phyloP scores from a whole-genome alignment of 257 asterid genomes.

The Nicotiana tomentosiformis region DNA sequence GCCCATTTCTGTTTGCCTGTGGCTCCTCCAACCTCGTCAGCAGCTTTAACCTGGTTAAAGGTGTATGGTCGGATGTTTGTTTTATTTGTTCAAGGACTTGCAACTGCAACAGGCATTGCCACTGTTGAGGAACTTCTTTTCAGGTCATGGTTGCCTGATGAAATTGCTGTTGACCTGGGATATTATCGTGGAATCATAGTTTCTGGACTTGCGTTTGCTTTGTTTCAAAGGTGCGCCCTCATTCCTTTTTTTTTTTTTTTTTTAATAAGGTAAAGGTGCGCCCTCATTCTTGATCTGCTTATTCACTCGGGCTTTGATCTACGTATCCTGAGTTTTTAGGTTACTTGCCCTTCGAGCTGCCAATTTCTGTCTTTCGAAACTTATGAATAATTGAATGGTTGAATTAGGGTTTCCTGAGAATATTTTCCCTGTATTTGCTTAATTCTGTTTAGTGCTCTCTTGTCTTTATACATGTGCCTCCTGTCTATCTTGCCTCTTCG shows the following conservation, averaged over 20 bases:
- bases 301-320: background rate
- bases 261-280: constrained; percentile 39
- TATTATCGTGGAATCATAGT: constrained; percentile 60
- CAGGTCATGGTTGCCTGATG: constrained; percentile 92
- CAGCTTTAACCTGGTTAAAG: constrained; percentile 44
- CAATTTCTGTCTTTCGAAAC: background rate
- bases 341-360: background rate
- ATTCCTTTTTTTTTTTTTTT: background rate
- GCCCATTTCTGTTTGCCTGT: constrained; percentile 56
- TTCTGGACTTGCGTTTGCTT: constrained; percentile 77
- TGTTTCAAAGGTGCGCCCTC: constrained; percentile 54
- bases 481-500: background rate
- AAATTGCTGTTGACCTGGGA: constrained; percentile 80
- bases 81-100: constrained; percentile 45
- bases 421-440: background rate
- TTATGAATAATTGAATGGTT: background rate
- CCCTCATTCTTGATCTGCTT: background rate
- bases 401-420: background rate
- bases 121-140: constrained; percentile 82
- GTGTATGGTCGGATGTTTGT: constrained; percentile 42
- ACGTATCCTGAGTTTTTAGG: background rate
- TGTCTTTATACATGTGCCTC: background rate
- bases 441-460: background rate
- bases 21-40: constrained; percentile 35
- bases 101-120: constrained; percentile 63